A percentile compares a stretch with the other conserved stretches of the same genome.
These are phyloP conservation scores for Fonsecaea multimorphosa DNA, from an alignment of 2,329 filamentous ascomycete species.

Conservation along the genomic window DNA sequence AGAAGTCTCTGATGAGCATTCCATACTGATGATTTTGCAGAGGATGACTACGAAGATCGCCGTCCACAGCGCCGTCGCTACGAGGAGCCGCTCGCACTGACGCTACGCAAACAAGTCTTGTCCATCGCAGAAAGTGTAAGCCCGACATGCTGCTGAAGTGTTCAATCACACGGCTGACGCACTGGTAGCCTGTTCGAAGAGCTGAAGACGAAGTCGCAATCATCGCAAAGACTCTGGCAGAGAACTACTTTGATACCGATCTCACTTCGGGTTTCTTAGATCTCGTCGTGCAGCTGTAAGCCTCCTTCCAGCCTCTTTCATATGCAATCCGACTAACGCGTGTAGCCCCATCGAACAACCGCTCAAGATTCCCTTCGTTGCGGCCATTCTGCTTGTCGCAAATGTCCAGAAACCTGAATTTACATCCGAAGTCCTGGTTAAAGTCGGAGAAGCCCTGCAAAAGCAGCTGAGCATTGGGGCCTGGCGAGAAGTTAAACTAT, in stretches of 20 bases:
- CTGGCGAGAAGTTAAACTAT: conserved; percentile 90
- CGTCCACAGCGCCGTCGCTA: conserved; percentile 75
- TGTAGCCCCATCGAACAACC: conserved; percentile 80
- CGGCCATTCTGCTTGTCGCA: conserved; percentile 77
- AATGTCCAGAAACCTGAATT: conserved; percentile 81
- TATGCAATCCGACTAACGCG: conserved; percentile 16
- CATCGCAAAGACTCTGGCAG: conserved; percentile 76
- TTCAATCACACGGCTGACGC: conserved; percentile 8
- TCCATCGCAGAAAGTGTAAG: conserved; percentile 76
- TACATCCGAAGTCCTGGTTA: conserved; percentile 71
- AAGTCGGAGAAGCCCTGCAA: conserved; percentile 67
- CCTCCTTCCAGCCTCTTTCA: conserved; percentile 9
- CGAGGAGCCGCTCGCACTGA: conserved; percentile 73
- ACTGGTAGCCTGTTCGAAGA: conserved; percentile 60
- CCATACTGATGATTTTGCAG: conserved; percentile 19
- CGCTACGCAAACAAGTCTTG: conserved; percentile 78
- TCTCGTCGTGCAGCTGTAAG: conserved; percentile 74
- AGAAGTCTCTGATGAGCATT: conserved; percentile 9
- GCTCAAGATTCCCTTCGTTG: conserved; percentile 95
- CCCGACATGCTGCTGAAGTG: neutral
- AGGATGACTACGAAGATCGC: conserved; percentile 79
- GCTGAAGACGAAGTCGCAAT: conserved; percentile 78
- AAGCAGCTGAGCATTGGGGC: conserved; percentile 72
- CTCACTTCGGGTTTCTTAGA: conserved; percentile 74
- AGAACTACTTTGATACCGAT: conserved; percentile 85